phyloP scores from a whole-genome alignment of 2,329 filamentous ascomycete genomes.

The Talaromyces sp. region DNA sequence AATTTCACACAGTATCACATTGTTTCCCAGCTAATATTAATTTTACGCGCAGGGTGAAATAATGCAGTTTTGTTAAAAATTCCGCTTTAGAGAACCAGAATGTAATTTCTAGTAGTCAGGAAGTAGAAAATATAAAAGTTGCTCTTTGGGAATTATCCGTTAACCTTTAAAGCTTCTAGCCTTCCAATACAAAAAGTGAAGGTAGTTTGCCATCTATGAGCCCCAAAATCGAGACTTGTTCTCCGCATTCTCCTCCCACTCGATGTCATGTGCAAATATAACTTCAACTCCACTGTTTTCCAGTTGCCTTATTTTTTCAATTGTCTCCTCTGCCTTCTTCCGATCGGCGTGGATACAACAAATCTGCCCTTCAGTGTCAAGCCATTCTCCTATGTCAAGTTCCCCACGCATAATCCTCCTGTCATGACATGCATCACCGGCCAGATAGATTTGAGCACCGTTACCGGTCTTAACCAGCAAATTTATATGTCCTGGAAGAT shows the following conservation, averaged over 20 bases:
- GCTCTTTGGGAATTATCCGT: background rate
- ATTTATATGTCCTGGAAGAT: conserved; percentile 29
- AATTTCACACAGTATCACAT: background rate
- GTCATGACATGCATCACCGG: conserved; percentile 29
- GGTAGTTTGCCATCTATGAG: background rate
- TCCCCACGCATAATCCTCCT: conserved; percentile 22
- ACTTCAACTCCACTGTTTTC: conserved; percentile 20
- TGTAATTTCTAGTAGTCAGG: background rate
- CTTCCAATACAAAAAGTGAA: background rate
- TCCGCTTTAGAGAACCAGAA: too few species aligned
- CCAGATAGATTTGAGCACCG: conserved; percentile 20
- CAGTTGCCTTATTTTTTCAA: conserved; percentile 17
- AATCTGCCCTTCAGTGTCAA: conserved; percentile 16
- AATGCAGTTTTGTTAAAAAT: too few species aligned
- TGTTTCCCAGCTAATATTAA: too few species aligned
- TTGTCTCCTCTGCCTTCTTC: conserved; percentile 17
- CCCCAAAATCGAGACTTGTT: conserved; percentile 5
- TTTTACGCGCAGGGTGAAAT: too few species aligned
- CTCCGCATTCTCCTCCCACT: conserved; percentile 19
- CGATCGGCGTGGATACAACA: conserved; percentile 26
- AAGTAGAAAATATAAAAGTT: too few species aligned
- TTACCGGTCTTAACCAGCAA: conserved; percentile 17
- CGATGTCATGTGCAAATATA: conserved; percentile 26
- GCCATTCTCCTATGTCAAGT: conserved; percentile 23
- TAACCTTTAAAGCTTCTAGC: background rate